Evolutionary conservation across 768 basidiomycete genomes (phyloP).

Genomic region (Boletus sensibilis): DNA sequence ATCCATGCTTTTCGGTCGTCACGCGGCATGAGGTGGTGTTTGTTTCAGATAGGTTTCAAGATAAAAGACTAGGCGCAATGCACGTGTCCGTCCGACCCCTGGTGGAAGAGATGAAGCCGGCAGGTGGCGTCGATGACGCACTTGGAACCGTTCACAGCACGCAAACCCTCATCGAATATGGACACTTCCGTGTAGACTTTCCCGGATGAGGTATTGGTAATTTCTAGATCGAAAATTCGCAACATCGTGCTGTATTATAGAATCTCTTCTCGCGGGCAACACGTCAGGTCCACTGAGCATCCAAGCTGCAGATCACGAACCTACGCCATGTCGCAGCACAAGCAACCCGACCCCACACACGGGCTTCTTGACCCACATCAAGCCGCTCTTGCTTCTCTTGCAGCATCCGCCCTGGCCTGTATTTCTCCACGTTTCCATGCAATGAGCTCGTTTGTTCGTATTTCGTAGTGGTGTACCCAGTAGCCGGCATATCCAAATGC

Average conservation of each 20-base stretch:
- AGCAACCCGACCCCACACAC: not conserved
- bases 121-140: not conserved
- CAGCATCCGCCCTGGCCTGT: constrained; percentile 41
- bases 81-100: not conserved
- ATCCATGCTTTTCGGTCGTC: constrained; percentile 8
- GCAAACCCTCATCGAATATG: not conserved
- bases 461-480: constrained; percentile 68
- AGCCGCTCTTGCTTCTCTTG: constrained; percentile 13
- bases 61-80: not conserved
- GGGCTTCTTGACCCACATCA: constrained; percentile 14
- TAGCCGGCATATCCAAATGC: constrained; percentile 75
- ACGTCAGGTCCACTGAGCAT: constrained; percentile 6
- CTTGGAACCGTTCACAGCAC: not conserved
- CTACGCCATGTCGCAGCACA: constrained; percentile 11
- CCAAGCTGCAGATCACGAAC: constrained; percentile 18
- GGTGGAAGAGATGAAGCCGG: not conserved
- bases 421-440: constrained; percentile 64
- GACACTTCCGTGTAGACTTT: not conserved
- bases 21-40: not conserved
- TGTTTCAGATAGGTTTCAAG: not conserved
- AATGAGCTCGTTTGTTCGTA: constrained; percentile 58
- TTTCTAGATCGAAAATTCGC: constrained; percentile 20
- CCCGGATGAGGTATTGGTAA: constrained; percentile 8
- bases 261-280: constrained; percentile 6
- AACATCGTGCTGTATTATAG: constrained; percentile 7